Conservation (phyloP, 2,329 filamentous ascomycete species). For the Botrytis byssoidea region DNA sequence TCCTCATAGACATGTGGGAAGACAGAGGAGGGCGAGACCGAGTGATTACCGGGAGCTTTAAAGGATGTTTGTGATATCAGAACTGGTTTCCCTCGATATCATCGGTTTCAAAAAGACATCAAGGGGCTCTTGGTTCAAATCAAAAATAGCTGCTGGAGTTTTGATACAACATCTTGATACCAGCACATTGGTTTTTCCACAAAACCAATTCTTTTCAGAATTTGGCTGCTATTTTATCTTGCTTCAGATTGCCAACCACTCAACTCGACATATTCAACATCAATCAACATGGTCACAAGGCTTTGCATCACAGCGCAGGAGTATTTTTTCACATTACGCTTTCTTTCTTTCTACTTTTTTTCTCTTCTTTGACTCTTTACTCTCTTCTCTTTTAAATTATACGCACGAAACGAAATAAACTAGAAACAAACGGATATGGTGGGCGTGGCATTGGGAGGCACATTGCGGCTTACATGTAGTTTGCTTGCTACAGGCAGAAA, state of each 20-base stretch:
- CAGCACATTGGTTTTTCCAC: neutral
- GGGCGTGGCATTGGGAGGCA: constrained; percentile 5
- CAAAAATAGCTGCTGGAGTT: neutral
- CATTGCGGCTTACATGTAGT: neutral
- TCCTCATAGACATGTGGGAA: constrained; percentile 82
- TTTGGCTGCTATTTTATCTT: neutral
- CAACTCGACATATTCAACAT: neutral
- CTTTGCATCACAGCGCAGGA: neutral
- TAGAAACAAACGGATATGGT: neutral
- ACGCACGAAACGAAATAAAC: constrained; percentile 13
- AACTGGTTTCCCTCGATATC: neutral
- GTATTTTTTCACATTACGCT: neutral
- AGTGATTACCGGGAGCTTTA: constrained; percentile 77
- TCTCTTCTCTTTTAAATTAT: neutral
- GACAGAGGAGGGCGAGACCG: constrained; percentile 74
- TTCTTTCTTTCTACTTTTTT: neutral
- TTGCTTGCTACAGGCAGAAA: neutral
- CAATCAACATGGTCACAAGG: neutral
- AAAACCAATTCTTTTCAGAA: neutral
- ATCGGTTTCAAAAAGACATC: neutral
- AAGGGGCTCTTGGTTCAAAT: too few relatives aligned
- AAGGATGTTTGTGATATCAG: neutral
- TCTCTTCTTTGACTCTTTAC: neutral
- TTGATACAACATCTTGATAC: neutral
- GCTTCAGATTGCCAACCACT: neutral